phyloP scores from a whole-genome alignment of 805 yeast species.

The Sungouiella thailandica region DNA sequence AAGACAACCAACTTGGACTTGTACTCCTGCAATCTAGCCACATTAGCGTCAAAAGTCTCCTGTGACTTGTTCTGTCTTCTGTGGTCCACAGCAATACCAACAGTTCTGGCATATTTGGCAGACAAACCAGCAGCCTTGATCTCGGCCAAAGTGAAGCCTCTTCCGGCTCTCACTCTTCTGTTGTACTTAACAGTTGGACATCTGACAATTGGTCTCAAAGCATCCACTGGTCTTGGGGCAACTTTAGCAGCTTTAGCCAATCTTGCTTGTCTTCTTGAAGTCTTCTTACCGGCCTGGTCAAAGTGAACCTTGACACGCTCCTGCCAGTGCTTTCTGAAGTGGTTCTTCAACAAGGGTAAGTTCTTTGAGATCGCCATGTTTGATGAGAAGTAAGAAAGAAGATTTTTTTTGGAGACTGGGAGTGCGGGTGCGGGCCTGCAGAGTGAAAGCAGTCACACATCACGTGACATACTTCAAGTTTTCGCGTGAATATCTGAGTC shows the following conservation, averaged over 20 bases:
- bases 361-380: conserved; percentile 93
- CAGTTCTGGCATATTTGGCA: conserved; percentile 90
- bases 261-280: conserved; percentile 93
- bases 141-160: conserved; percentile 98
- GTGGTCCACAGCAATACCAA: conserved; percentile 99
- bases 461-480: conserved; percentile 9
- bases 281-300: conserved; percentile 99
- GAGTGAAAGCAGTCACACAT: conserved; percentile 8
- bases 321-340: conserved; percentile 99
- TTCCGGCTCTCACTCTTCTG: conserved; percentile 99
- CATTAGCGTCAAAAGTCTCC: conserved; percentile 92
- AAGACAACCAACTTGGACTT: conserved; percentile 91
- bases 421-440: not conserved
- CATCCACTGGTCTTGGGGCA: conserved; percentile 98
- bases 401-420: conserved; percentile 4
- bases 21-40: conserved; percentile 95
- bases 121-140: conserved; percentile 95
- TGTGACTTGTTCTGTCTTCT: conserved; percentile 98
- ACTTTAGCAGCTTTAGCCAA: conserved; percentile 87
- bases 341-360: conserved; percentile 98
- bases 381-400: conserved; percentile 12
- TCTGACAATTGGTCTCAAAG: conserved; percentile 96
- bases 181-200: conserved; percentile 98
- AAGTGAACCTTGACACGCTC: conserved; percentile 99
- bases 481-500: too few species aligned